Conservation (phyloP, 805 yeast species). For the Grigorovia yakushimaensis region DNA sequence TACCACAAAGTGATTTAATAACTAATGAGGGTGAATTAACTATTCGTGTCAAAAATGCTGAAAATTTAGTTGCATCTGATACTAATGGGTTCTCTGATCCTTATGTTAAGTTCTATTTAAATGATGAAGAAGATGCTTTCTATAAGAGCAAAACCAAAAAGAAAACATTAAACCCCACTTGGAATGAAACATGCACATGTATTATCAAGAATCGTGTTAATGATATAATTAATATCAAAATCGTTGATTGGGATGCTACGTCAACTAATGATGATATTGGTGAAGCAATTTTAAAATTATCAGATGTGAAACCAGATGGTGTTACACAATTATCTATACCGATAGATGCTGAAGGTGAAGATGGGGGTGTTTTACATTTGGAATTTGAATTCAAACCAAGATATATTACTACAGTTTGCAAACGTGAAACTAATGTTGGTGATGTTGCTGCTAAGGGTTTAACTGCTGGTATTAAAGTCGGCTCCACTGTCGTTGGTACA, state of each 20-base stretch:
- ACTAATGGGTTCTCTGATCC: constrained; percentile 92
- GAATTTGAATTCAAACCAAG: constrained; percentile 59
- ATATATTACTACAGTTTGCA: constrained; percentile 42
- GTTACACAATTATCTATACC: constrained; percentile 44
- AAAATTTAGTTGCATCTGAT: constrained; percentile 74
- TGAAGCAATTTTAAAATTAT: constrained; percentile 44
- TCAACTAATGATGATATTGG: constrained; percentile 80
- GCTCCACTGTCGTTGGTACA: constrained; percentile 35
- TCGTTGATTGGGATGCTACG: constrained; percentile 91
- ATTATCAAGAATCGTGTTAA: constrained; percentile 53
- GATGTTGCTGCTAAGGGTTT: constrained; percentile 43
- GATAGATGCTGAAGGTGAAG: constrained; percentile 30
- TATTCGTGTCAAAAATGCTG: constrained; percentile 54
- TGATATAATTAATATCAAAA: constrained; percentile 45
- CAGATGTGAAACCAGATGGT: constrained; percentile 40
- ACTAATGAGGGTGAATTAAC: constrained; percentile 64
- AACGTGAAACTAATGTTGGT: constrained; percentile 33
- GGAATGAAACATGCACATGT: constrained; percentile 62
- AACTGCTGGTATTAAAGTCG: constrained; percentile 37
- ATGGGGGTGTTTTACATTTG: constrained; percentile 53
- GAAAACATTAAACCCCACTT: constrained; percentile 82
- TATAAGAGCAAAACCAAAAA: constrained; percentile 72
- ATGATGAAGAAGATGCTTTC: constrained; percentile 48
- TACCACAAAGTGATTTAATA: constrained; percentile 69
- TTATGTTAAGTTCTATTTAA: constrained; percentile 57